These are phyloP conservation scores for Cercospora berteroae DNA, from an alignment of 2,329 filamentous ascomycete genomes.

Conservation along the genomic window DNA sequence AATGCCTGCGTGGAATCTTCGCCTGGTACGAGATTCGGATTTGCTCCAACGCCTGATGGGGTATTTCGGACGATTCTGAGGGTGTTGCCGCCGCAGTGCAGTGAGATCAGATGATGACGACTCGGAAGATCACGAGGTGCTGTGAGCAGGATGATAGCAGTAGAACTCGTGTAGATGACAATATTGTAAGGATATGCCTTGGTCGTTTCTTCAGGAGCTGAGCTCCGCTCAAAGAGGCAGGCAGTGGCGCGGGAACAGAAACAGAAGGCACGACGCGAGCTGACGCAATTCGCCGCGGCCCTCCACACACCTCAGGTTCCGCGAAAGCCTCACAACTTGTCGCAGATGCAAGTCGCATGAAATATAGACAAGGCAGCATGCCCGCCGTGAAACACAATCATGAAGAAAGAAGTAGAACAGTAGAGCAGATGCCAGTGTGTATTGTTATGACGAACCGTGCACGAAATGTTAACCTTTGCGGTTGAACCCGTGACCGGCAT, in stretches of 20 bases:
- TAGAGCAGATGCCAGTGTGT: neutral
- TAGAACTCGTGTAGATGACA: neutral
- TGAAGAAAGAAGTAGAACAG: neutral
- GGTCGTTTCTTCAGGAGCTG: neutral
- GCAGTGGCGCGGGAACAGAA: neutral
- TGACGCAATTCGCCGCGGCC: neutral
- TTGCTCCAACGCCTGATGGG: constrained; percentile 17
- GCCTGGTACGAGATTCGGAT: constrained; percentile 19
- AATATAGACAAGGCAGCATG: neutral
- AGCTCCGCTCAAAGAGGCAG: neutral
- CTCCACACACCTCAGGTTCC: neutral
- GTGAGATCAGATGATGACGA: neutral
- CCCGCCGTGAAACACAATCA: neutral
- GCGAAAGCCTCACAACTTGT: neutral
- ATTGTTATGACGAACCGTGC: neutral
- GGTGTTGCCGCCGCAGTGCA: constrained; percentile 6
- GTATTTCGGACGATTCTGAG: constrained; percentile 19
- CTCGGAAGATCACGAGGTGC: neutral
- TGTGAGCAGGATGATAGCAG: neutral
- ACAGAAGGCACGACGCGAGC: neutral
- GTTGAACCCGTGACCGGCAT: neutral
- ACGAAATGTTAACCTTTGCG: neutral
- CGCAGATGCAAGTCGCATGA: neutral
- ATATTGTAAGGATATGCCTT: neutral
- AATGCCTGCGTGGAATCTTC: constrained; percentile 13